These are phyloP conservation scores for Yamadazyma blattariae DNA, from an alignment of 1,139 yeast genomes.

Conservation along the genomic window DNA sequence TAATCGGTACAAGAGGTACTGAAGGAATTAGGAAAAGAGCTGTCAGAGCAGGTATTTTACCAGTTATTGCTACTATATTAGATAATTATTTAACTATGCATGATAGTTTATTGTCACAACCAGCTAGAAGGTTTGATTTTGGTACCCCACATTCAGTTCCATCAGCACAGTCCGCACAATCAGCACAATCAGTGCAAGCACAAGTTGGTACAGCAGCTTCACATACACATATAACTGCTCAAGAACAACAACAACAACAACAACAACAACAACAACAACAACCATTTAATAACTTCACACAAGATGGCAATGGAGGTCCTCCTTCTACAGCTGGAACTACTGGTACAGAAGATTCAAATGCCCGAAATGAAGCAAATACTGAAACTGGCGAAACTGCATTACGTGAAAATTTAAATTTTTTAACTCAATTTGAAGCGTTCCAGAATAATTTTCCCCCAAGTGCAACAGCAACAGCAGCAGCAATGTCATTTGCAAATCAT, in stretches of 20 bases:
- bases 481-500: constrained; percentile 8
- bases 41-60: constrained; percentile 88
- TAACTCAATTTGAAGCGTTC: constrained; percentile 15
- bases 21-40: constrained; percentile 81
- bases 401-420: constrained; percentile 7
- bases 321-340: background rate
- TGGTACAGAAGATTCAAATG: background rate
- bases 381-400: constrained; percentile 1
- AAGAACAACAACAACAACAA: background rate
- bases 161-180: background rate
- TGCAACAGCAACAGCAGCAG: constrained; percentile 15
- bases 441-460: constrained; percentile 13
- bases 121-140: constrained; percentile 17
- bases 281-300: no score
- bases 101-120: constrained; percentile 25
- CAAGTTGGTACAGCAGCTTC: background rate
- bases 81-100: constrained; percentile 69
- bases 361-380: background rate
- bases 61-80: constrained; percentile 85
- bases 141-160: background rate
- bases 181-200: background rate
- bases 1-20: constrained; percentile 90
- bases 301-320: background rate
- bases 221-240: background rate
- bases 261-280: background rate